These are phyloP conservation scores for Penicillium sclerotiorum DNA, from an alignment of 2,329 filamentous ascomycete species.

Conservation along the genomic window DNA sequence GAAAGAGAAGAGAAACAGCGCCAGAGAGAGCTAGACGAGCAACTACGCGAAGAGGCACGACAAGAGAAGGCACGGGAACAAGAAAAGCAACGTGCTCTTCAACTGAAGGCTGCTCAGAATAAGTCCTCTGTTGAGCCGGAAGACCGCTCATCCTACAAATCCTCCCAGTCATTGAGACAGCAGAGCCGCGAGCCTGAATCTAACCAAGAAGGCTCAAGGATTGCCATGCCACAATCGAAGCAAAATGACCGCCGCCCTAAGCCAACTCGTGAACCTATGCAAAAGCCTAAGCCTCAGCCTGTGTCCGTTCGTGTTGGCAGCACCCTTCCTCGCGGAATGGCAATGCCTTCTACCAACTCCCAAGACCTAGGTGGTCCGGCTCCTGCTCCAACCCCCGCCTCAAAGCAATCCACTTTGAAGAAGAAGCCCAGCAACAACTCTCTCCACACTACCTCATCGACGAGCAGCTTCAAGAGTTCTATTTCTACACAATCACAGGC, in stretches of 20 bases:
- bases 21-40: slow-evolving; percentile 36
- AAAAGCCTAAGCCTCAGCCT: slow-evolving; percentile 51
- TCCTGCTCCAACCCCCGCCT: slow-evolving; percentile 49
- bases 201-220: slow-evolving; percentile 32
- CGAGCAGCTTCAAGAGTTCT: slow-evolving; percentile 65
- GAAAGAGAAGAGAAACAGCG: slow-evolving; percentile 54
- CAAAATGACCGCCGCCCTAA: slow-evolving; percentile 47
- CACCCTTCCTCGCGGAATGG: slow-evolving; percentile 48
- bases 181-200: slow-evolving; percentile 36
- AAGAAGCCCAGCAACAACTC: slow-evolving; percentile 71
- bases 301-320: slow-evolving; percentile 55
- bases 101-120: slow-evolving; percentile 36
- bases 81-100: slow-evolving; percentile 36
- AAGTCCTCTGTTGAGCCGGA: slow-evolving; percentile 37
- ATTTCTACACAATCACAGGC: slow-evolving; percentile 62
- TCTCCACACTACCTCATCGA: slow-evolving; percentile 57
- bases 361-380: slow-evolving; percentile 59
- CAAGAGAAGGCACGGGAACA: slow-evolving; percentile 37
- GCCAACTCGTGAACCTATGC: slow-evolving; percentile 45
- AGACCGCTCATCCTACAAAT: slow-evolving; percentile 30
- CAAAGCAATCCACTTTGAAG: slow-evolving; percentile 51
- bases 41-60: slow-evolving; percentile 40
- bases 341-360: slow-evolving; percentile 52
- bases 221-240: slow-evolving; percentile 31
- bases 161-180: slow-evolving; percentile 31